phyloP scores from a whole-genome alignment of 306 rosid species.

The Trichosanthes cucumerina region DNA sequence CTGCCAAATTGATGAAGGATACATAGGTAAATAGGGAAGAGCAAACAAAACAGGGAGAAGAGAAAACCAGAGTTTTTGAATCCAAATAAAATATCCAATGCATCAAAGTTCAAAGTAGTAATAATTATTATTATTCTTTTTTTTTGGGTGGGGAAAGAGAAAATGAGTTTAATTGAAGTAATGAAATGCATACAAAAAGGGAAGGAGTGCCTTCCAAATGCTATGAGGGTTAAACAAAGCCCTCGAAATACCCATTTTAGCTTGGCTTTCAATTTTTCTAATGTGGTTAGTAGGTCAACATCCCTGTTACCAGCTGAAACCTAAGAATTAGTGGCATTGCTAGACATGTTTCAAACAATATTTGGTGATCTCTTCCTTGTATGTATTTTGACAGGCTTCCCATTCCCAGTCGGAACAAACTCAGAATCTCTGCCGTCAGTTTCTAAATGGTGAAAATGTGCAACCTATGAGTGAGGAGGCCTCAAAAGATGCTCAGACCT shows the following conservation, averaged over 20 bases:
- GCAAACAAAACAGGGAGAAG: background rate
- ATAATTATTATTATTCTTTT: too few relatives aligned
- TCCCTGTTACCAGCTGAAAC: background rate
- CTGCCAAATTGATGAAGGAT: background rate
- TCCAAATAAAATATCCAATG: background rate
- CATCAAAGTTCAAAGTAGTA: background rate
- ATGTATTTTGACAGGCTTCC: constrained; percentile 52
- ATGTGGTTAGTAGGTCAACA: background rate
- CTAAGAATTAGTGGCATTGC: background rate
- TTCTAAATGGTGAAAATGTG: constrained; percentile 32
- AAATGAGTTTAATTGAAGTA: background rate
- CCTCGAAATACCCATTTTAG: background rate
- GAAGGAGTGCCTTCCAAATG: background rate
- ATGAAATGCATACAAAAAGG: background rate
- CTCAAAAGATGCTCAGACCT: constrained; percentile 57
- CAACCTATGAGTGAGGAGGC: constrained; percentile 41
- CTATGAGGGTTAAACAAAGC: background rate
- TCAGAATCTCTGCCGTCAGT: constrained; percentile 38
- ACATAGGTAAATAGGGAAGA: background rate
- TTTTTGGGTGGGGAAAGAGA: too few relatives aligned
- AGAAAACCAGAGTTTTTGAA: background rate
- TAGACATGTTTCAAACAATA: background rate
- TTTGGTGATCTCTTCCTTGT: constrained; percentile 9
- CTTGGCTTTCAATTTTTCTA: background rate
- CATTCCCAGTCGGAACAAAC: constrained; percentile 64